A percentile compares a stretch with the other conserved stretches of the same genome.
These are phyloP conservation scores for Paecilomyces niveus DNA, from an alignment of 2,329 filamentous ascomycete species.

Conservation along the genomic window DNA sequence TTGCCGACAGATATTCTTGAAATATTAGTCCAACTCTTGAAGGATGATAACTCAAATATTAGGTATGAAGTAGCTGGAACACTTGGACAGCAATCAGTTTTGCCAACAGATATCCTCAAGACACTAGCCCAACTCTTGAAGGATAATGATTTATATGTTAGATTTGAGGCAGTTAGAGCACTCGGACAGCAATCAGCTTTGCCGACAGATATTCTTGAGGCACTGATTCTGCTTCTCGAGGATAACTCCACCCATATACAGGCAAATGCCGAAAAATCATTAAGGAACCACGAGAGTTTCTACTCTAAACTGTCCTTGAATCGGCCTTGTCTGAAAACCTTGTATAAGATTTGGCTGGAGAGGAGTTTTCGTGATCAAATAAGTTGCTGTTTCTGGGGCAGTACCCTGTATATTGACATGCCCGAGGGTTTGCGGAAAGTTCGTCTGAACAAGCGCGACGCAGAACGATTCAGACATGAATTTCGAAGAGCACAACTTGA, in stretches of 20 bases:
- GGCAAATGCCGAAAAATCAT: no score
- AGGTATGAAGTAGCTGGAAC: neutral
- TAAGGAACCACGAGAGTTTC: neutral
- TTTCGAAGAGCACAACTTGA: neutral
- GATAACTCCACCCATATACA: no score
- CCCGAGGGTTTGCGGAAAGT: neutral
- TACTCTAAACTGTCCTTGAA: neutral
- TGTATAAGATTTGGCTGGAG: neutral
- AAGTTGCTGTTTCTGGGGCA: neutral
- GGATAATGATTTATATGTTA: neutral
- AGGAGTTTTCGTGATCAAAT: neutral
- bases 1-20: neutral
- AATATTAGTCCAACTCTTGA: neutral
- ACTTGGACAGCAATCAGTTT: neutral
- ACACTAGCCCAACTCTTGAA: neutral
- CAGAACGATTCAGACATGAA: neutral
- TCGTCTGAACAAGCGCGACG: neutral
- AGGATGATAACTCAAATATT: no score
- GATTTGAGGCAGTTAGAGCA: neutral
- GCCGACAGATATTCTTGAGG: neutral
- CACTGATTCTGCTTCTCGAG: neutral
- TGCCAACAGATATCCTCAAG: neutral
- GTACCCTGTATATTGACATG: neutral
- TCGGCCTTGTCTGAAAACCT: neutral
- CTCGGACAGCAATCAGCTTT: neutral